phyloP scores from a whole-genome alignment of 2,329 filamentous ascomycete species.

The Colletotrichum aenigma region DNA sequence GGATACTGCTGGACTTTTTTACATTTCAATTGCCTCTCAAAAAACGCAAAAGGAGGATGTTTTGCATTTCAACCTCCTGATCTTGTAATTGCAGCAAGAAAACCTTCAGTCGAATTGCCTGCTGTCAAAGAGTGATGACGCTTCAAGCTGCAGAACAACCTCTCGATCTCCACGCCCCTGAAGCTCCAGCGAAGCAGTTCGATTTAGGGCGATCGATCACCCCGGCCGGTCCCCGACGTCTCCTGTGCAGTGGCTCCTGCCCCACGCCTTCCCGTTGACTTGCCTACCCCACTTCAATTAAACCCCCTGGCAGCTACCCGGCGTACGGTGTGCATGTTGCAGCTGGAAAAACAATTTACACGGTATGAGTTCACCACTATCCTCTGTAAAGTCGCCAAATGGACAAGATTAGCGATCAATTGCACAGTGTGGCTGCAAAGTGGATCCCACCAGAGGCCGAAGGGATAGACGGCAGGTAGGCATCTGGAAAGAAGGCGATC shows the following conservation, averaged over 20 bases:
- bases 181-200: not conserved
- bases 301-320: conserved; percentile 12
- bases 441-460: not conserved
- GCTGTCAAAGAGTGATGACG: not conserved
- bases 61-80: accelerated
- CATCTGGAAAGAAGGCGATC: not conserved
- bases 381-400: not conserved
- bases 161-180: not conserved
- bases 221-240: not conserved
- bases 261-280: conserved; percentile 10
- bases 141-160: not conserved
- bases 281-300: conserved; percentile 9
- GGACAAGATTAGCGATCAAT: not conserved
- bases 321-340: not conserved
- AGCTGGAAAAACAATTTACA: not conserved
- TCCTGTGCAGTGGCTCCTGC: conserved; percentile 9
- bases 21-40: not conserved
- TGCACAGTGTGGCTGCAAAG: not conserved
- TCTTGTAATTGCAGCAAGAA: not conserved
- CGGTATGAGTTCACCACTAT: not conserved
- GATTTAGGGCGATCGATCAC: conserved; percentile 12
- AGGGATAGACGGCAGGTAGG: not conserved
- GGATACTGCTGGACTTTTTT: not conserved
- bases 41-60: not conserved
- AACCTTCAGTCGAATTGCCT: not conserved